Conservation (phyloP, 192 early-diverging fungal species). For the Backusella luteola region DNA sequence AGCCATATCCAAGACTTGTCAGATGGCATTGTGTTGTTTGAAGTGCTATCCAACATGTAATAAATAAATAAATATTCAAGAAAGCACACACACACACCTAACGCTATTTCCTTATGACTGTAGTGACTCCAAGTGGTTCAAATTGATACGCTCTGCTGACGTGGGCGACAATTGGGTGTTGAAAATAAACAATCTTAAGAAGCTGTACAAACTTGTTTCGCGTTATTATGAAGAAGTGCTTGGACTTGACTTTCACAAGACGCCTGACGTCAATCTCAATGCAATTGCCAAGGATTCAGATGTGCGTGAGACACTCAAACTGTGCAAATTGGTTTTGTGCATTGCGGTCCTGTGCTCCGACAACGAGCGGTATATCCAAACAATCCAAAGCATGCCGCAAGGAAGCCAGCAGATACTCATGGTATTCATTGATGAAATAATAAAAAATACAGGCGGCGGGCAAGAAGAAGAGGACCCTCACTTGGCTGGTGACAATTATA, state of each 20-base stretch:
- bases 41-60: constrained; percentile 83
- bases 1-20: constrained; percentile 63
- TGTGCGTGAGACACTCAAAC: constrained; percentile 66
- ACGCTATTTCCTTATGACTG: background rate
- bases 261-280: constrained; percentile 75
- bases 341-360: constrained; percentile 84
- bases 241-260: constrained; percentile 56
- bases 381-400: constrained; percentile 74
- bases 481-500: background rate
- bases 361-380: constrained; percentile 83
- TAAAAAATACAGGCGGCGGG: constrained; percentile 11
- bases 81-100: background rate
- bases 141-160: constrained; percentile 63
- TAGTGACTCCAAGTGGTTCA: constrained; percentile 94
- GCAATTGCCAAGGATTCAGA: constrained; percentile 83
- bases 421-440: constrained; percentile 1
- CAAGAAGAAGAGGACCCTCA: background rate
- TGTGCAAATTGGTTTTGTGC: constrained; percentile 80
- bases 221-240: constrained; percentile 88
- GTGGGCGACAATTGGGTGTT: constrained; percentile 94
- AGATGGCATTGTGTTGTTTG: constrained; percentile 79
- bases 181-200: constrained; percentile 91
- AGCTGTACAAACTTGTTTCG: constrained; percentile 80
- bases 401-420: constrained; percentile 60
- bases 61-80: background rate